Evolutionary conservation across 176 grass and related monocot species (phyloP), one percentile per base, ranked within the genome.

Genomic region (Oryza meyeriana): DNA sequence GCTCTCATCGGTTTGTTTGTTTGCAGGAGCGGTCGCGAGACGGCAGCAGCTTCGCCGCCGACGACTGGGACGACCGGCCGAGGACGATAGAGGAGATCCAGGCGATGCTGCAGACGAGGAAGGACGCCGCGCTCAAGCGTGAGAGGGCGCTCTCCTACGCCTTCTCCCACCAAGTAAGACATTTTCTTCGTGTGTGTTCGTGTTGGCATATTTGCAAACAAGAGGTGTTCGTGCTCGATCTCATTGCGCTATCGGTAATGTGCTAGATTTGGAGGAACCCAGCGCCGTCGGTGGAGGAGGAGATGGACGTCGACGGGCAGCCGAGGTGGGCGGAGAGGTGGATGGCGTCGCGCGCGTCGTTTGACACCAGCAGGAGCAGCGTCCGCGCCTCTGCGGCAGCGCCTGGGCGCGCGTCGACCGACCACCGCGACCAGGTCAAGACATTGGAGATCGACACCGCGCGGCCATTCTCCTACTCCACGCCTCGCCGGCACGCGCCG

Each of bases 11-110:
- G 8, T 35, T 28, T 13, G 8, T 64, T 34, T 33, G 31, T 18
- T 66, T 77, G 4, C 61, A 92, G 90, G 84, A 94, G 57, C 86
- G 87, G 40, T 99, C 96, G 20, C 83, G 96, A 40, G 96, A 99
- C 18, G 96, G 91, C 24, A 95, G 93, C 76, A 95, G 80, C 86
- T 89, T 92, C 50, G 89, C 93, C 12, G 91, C 89, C n/a, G 93
- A 99, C 58, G 89, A 95, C 71, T 94, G 96, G 93, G 96, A 99
- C 17, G 89, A 99, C 78, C 85, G 89, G 71, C 89, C 93, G 32
- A 77, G 85, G 64, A 99, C 93, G 7, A 92, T 95, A 20, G 91
- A 95, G 84, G 96, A 99, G 75, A 99, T 99, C 86, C 96, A 99
- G 48, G 87, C 91, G 1, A 91, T 93, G 90, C 77, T 99, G 44